Evolutionary conservation across 2,329 filamentous ascomycete genomes (phyloP).

Genomic region (Lachnellula willkommii): DNA sequence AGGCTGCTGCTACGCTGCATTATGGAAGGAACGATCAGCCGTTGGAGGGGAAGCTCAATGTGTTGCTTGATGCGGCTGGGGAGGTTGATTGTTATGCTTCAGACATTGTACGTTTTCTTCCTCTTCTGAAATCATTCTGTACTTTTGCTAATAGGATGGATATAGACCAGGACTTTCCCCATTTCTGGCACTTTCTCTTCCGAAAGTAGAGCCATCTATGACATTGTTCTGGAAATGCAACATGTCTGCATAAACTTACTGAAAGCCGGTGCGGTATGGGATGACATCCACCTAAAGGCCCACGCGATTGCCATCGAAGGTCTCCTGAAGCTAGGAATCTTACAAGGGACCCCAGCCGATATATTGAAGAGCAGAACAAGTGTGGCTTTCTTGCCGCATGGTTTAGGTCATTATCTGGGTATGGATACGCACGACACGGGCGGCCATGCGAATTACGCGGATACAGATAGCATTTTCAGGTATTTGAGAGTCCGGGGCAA

Average conservation of each 20-base stretch:
- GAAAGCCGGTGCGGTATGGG: slow-evolving; percentile 71
- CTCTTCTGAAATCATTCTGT: neutral
- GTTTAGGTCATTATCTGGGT: slow-evolving; percentile 83
- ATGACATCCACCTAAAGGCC: slow-evolving; percentile 73
- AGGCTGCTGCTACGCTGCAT: slow-evolving; percentile 78
- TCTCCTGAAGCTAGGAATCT: slow-evolving; percentile 67
- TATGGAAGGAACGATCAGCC: slow-evolving; percentile 76
- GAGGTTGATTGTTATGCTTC: slow-evolving; percentile 71
- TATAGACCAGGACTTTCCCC: slow-evolving; percentile 79
- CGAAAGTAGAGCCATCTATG: slow-evolving; percentile 70
- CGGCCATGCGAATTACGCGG: slow-evolving; percentile 70
- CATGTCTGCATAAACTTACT: slow-evolving; percentile 67
- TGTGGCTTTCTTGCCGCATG: slow-evolving; percentile 87
- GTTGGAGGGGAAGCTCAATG: slow-evolving; percentile 65
- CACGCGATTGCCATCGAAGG: slow-evolving; percentile 80
- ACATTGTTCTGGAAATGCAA: slow-evolving; percentile 84
- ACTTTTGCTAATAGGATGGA: slow-evolving; percentile 5
- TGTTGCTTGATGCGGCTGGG: slow-evolving; percentile 79
- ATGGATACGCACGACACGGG: slow-evolving; percentile 90
- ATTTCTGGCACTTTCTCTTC: slow-evolving; percentile 65
- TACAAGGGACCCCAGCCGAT: slow-evolving; percentile 62
- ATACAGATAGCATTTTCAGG: slow-evolving; percentile 77
- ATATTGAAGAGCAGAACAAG: slow-evolving; percentile 76
- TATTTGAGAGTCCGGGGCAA: slow-evolving; percentile 76
- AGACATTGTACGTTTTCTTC: slow-evolving; percentile 48